Base-by-base conservation (phyloP, 352 stramenopile genomes). In the Phytopythium cucurbitacearum region DNA sequence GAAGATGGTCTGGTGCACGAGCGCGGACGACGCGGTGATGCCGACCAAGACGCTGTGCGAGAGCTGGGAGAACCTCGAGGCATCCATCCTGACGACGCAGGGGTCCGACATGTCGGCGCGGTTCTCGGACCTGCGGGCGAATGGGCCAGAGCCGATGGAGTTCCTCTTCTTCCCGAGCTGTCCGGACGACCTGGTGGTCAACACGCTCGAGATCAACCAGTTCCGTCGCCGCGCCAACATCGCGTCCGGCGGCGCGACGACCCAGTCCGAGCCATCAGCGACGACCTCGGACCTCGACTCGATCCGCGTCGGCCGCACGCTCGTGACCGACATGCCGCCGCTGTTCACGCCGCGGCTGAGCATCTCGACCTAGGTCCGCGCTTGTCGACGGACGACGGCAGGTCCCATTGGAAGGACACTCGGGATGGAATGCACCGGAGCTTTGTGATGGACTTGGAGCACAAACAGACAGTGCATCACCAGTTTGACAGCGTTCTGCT, bases 91-190 rank as follows among this genome's bases (percentile, higher is more conserved):
- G 2, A 28, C 21, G 21, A 28, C 21, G 21, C 21, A 28, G 21
- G 21, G 21, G 21, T 28, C 21, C 1, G 21, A 28, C 21, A 28
- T 28, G 21, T 28, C 21, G 21, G 21, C 21, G 21, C 21, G 21
- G 21, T 28, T 28, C 21, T 28, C 21, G 21, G 40, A 44, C 5
- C 40, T 12, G 21, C 40, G 40, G 38, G 38, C 38, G 13, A 13
- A 2, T 41, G 38, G 38, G 40, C 40, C 51, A 13, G 10, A 55
- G 11, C 69, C 55, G 0, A 76, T 81, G 48, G 62, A 85, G 48
- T 87, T 87, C 48, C 57, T 87, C 5, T 85, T 87, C 59, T 87
- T 82, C 54, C 54, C 53, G 0, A 70, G 76, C 1, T 68, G 59
- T 33, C 54, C 71, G 1, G 69, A 85, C 5, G 60, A 78, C 37